Evolutionary conservation across 192 early-diverging fungal species (phyloP).

Genomic region (Linderina pennispora): DNA sequence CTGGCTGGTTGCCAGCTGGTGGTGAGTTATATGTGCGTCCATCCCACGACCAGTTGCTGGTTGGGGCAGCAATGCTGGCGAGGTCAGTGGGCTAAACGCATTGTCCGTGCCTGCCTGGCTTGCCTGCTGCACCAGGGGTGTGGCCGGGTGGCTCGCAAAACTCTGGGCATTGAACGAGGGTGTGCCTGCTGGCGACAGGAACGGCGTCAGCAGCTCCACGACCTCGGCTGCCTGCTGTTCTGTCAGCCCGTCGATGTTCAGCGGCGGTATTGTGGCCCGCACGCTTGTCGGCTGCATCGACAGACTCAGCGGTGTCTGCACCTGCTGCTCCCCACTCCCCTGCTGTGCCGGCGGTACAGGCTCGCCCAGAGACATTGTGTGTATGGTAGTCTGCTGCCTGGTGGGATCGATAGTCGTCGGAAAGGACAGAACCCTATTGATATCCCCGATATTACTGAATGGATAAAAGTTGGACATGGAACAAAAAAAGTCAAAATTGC

Average conservation of each 20-base stretch:
- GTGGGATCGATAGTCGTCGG: too few relatives aligned
- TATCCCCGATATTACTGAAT: too few relatives aligned
- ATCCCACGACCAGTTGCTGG: background rate
- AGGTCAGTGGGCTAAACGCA: constrained; percentile 32
- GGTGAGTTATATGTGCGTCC: background rate
- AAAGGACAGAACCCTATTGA: too few relatives aligned
- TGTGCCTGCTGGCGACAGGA: constrained; percentile 27
- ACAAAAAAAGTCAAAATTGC: too few relatives aligned
- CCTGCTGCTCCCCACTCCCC: constrained; percentile 2
- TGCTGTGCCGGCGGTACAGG: too few relatives aligned
- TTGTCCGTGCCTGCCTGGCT: too few relatives aligned
- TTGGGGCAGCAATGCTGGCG: constrained; percentile 27
- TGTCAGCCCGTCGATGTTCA: constrained; percentile 18
- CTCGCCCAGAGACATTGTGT: too few relatives aligned
- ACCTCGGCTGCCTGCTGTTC: constrained; percentile 39
- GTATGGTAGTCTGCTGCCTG: too few relatives aligned
- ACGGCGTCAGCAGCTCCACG: constrained; percentile 36
- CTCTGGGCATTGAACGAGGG: constrained; percentile 1
- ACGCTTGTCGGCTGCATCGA: background rate
- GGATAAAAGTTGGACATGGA: too few relatives aligned
- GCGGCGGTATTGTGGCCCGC: background rate
- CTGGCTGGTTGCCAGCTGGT: constrained; percentile 1
- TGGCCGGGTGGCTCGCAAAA: constrained; percentile 3
- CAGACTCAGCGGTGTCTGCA: constrained; percentile 4
- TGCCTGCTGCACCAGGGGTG: constrained; percentile 4